Evolutionary conservation across 805 yeast genomes (phyloP).

Genomic region (Pichia deserticola): DNA sequence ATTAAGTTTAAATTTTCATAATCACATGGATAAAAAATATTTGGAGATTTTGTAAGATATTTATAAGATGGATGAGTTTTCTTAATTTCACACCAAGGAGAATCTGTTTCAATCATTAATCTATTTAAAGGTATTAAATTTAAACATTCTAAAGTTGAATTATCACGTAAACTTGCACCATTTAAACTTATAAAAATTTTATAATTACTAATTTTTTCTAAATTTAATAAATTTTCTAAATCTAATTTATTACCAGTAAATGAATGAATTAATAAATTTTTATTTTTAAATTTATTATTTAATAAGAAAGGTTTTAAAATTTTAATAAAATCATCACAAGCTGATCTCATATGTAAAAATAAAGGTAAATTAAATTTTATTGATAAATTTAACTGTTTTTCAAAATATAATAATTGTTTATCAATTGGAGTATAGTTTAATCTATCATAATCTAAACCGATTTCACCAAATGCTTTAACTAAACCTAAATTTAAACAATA

Average conservation of each 20-base stretch:
- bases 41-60: slow-evolving; percentile 49
- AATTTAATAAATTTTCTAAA: slow-evolving; percentile 42
- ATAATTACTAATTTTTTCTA: slow-evolving; percentile 30
- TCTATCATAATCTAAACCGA: slow-evolving; percentile 93
- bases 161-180: slow-evolving; percentile 85
- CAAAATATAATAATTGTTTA: slow-evolving; percentile 62
- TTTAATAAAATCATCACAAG: slow-evolving; percentile 68
- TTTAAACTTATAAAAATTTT: slow-evolving; percentile 69
- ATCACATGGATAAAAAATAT: slow-evolving; percentile 43
- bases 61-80: slow-evolving; percentile 71
- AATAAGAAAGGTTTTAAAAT: slow-evolving; percentile 57
- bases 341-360: slow-evolving; percentile 84
- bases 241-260: slow-evolving; percentile 80
- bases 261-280: slow-evolving; percentile 85
- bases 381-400: slow-evolving; percentile 62
- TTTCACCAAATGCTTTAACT: slow-evolving; percentile 86
- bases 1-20: slow-evolving; percentile 10
- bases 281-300: slow-evolving; percentile 29
- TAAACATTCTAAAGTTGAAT: slow-evolving; percentile 64
- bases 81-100: slow-evolving; percentile 97
- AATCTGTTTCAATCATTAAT: slow-evolving; percentile 85
- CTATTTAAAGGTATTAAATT: slow-evolving; percentile 58
- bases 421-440: slow-evolving; percentile 64
- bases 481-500: slow-evolving; percentile 41
- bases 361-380: slow-evolving; percentile 60